phyloP scores from a whole-genome alignment of 2,329 filamentous ascomycete species.

The Botrytis galanthina region DNA sequence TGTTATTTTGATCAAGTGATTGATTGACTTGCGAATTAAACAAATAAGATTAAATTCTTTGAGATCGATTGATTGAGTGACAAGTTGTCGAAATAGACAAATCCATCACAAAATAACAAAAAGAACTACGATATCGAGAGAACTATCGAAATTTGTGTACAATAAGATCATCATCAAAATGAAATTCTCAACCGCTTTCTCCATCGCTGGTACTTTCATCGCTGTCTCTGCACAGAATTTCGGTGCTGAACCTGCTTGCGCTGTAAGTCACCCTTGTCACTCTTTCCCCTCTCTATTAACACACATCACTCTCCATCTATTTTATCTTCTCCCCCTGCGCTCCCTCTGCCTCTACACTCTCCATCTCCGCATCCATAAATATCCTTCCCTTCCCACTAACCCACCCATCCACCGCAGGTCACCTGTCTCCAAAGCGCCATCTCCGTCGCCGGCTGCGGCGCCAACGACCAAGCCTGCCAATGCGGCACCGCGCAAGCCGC shows the following conservation, averaged over 20 bases:
- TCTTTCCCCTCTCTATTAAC: not conserved
- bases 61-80: not conserved
- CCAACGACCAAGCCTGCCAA: constrained; percentile 42
- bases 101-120: not conserved
- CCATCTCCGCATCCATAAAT: not conserved
- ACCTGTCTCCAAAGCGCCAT: constrained; percentile 42
- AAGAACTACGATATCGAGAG: no score
- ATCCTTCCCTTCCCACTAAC: not conserved
- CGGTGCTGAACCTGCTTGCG: constrained; percentile 11
- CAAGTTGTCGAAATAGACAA: not conserved
- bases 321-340: not conserved
- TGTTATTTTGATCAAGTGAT: not conserved
- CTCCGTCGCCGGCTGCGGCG: constrained; percentile 40
- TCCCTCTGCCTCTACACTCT: no score
- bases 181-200: constrained; percentile 3
- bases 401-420: not conserved
- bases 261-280: not conserved
- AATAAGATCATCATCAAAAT: not conserved
- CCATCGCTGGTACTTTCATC: not conserved
- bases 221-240: not conserved
- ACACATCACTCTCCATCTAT: not conserved
- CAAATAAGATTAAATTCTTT: not conserved
- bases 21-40: not conserved
- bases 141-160: not conserved
- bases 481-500: constrained; percentile 37